phyloP scores from a whole-genome alignment of 768 basidiomycete species.

The Agrocybe pediades region DNA sequence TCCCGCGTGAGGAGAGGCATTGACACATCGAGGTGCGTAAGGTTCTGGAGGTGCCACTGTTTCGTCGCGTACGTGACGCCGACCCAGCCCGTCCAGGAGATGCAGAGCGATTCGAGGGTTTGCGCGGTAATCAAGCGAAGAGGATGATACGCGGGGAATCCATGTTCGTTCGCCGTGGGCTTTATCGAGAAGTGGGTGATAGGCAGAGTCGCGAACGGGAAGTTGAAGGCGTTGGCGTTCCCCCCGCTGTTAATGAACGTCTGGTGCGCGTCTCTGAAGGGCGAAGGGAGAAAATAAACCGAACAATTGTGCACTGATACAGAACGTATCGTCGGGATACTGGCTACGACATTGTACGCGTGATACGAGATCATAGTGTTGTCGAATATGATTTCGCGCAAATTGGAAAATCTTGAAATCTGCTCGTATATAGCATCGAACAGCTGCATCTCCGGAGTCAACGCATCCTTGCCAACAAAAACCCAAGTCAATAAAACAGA shows the following conservation, averaged over 20 bases:
- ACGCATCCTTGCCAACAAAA: background rate
- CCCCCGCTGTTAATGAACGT: background rate
- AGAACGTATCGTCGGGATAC: constrained; percentile 24
- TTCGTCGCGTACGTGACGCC: constrained; percentile 9
- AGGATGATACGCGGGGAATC: constrained; percentile 10
- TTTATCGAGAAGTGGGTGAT: constrained; percentile 20
- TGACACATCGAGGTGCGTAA: constrained; percentile 18
- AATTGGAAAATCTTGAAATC: constrained; percentile 21
- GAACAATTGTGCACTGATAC: constrained; percentile 23
- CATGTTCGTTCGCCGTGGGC: constrained; percentile 6
- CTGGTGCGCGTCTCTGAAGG: constrained; percentile 1
- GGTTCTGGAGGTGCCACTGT: constrained; percentile 15
- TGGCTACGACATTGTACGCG: constrained; percentile 23
- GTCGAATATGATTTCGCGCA: constrained; percentile 23
- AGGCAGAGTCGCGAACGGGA: constrained; percentile 16
- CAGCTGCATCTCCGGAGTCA: constrained; percentile 18
- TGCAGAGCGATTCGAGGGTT: constrained; percentile 10
- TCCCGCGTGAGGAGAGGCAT: constrained; percentile 29
- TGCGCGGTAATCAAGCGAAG: constrained; percentile 16
- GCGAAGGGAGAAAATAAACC: constrained; percentile 14
- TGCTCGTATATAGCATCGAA: constrained; percentile 24
- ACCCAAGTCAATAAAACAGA: background rate
- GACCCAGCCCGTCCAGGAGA: constrained; percentile 19
- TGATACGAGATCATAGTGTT: constrained; percentile 25
- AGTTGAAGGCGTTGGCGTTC: background rate